A percentile compares a stretch with the other conserved stretches of the same genome.
phyloP scores from a whole-genome alignment of 208 protist species.

The Leishmania tarentolae region DNA sequence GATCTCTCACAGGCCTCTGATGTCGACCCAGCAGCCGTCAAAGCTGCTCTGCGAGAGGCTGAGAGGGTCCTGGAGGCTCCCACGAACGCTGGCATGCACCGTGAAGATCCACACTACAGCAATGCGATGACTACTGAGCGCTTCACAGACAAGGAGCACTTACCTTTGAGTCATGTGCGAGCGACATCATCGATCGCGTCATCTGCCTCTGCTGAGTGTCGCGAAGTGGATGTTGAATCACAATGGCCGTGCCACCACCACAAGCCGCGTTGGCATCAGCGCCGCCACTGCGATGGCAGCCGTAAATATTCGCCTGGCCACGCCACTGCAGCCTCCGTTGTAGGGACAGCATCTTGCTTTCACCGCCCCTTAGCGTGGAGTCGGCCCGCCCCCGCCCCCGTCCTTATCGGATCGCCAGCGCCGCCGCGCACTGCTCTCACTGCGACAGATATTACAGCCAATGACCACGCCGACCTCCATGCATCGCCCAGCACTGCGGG shows the following conservation, averaged over 20 bases:
- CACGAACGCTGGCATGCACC: not conserved
- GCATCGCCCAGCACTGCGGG: not conserved
- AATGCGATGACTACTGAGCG: not conserved
- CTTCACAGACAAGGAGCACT: not conserved
- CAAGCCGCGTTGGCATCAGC: not conserved
- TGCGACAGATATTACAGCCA: not conserved
- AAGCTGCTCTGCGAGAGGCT: conserved; percentile 24
- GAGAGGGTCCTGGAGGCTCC: conserved; percentile 16
- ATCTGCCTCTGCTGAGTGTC: not conserved
- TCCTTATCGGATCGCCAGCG: not conserved
- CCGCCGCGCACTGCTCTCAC: not conserved
- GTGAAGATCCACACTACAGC: not conserved
- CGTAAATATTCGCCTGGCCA: not conserved
- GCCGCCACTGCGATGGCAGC: not conserved
- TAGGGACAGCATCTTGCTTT: not conserved
- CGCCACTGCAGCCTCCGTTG: not conserved
- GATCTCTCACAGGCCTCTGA: conserved; percentile 19
- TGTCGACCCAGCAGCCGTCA: conserved; percentile 12
- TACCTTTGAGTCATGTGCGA: not conserved
- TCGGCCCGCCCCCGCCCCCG: not conserved
- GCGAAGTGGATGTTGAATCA: too few species aligned
- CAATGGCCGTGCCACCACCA: not conserved
- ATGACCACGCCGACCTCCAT: not conserved
- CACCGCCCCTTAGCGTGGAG: not conserved
- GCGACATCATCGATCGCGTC: not conserved